Conservation (phyloP, 768 basidiomycete genomes). For the Russula sp. region DNA sequence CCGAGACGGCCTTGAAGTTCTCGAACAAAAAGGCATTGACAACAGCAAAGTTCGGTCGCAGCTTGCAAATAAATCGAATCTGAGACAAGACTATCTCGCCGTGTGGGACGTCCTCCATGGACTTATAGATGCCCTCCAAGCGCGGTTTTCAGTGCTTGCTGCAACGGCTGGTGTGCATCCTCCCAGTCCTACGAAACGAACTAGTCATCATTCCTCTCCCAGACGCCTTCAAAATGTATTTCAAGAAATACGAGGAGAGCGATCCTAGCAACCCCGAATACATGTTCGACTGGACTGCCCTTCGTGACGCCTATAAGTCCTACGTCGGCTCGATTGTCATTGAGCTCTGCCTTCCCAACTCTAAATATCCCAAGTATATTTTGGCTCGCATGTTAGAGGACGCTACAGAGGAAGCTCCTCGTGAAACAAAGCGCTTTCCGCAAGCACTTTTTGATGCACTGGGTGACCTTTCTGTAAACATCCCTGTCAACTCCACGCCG, state of each 20-base stretch:
- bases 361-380: constrained; percentile 62
- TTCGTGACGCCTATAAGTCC: constrained; percentile 65
- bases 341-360: constrained; percentile 73
- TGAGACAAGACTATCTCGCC: constrained; percentile 60
- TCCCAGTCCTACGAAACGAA: constrained; percentile 23
- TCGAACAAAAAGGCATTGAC: constrained; percentile 53
- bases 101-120: constrained; percentile 61
- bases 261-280: constrained; percentile 50
- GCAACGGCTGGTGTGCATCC: constrained; percentile 60
- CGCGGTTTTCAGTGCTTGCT: constrained; percentile 64
- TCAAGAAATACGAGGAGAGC: constrained; percentile 47
- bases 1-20: constrained; percentile 51
- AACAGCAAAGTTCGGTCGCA: constrained; percentile 52
- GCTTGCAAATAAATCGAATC: constrained; percentile 48
- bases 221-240: constrained; percentile 75
- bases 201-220: constrained; percentile 12
- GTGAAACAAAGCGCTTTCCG: constrained; percentile 71
- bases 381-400: constrained; percentile 67
- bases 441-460: constrained; percentile 79
- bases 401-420: constrained; percentile 68
- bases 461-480: constrained; percentile 71
- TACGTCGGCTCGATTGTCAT: constrained; percentile 83
- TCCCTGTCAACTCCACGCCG: not conserved
- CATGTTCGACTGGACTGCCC: constrained; percentile 61
- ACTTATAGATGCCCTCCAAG: constrained; percentile 60